phyloP scores from a whole-genome alignment of 139 green algal species.

The Chlamydomonas incerta region DNA sequence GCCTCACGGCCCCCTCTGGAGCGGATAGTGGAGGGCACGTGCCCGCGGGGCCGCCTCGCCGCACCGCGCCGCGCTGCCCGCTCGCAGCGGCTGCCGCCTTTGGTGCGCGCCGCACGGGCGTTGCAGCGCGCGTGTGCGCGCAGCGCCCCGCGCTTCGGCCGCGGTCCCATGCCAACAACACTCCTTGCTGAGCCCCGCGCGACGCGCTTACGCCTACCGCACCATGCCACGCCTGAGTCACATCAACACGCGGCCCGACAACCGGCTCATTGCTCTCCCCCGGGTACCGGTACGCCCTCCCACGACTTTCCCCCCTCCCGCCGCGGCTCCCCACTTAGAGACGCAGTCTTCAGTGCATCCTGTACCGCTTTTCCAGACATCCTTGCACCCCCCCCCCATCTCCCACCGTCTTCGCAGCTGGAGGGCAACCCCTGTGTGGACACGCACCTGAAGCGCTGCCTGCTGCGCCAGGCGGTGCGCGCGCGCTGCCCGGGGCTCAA shows the following conservation, averaged over 20 bases:
- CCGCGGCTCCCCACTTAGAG: too few relatives aligned
- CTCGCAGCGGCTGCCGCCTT: too few relatives aligned
- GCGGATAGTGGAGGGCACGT: slow-evolving; percentile 46
- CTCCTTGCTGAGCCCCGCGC: slow-evolving; percentile 18
- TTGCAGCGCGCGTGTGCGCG: too few relatives aligned
- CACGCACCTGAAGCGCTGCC: not conserved
- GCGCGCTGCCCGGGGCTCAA: not conserved
- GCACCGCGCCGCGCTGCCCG: not conserved
- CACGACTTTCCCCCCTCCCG: too few relatives aligned
- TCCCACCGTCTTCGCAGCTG: not conserved
- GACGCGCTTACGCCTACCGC: too few relatives aligned
- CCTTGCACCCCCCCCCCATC: not conserved
- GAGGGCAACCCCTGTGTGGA: slow-evolving; percentile 27
- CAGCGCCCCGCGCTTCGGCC: not conserved
- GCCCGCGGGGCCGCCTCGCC: not conserved
- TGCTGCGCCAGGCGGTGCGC: not conserved
- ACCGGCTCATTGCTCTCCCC: too few relatives aligned
- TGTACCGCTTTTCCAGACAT: too few relatives aligned
- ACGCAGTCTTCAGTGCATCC: too few relatives aligned
- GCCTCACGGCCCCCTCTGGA: not conserved
- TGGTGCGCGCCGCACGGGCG: too few relatives aligned
- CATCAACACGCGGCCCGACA: too few relatives aligned
- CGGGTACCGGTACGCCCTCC: too few relatives aligned
- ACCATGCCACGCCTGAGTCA: too few relatives aligned
- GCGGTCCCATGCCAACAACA: slow-evolving; percentile 20